phyloP scores from a whole-genome alignment of 2,329 filamentous ascomycete species.

The Bipolaris oryzae region DNA sequence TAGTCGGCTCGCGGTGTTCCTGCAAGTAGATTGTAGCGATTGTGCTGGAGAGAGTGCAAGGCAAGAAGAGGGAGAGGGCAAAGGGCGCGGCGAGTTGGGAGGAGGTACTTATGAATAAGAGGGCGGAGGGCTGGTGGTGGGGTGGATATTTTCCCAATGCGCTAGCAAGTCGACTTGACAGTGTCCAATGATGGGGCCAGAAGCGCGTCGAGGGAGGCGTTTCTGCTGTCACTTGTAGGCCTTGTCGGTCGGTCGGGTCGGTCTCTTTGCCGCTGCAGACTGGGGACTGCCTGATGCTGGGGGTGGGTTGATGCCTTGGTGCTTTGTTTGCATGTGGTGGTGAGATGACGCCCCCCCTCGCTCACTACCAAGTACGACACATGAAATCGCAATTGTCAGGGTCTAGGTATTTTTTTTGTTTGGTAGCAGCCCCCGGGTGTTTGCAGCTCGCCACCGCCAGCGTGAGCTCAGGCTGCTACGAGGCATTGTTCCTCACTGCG shows the following conservation, averaged over 20 bases:
- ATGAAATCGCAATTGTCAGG: too few relatives aligned
- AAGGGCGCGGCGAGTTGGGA: conserved; percentile 28
- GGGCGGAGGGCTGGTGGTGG: conserved; percentile 37
- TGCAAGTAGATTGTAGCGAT: conserved; percentile 39
- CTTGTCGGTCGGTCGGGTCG: conserved; percentile 24
- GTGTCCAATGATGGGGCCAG: conserved; percentile 41
- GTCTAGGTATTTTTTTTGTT: too few relatives aligned
- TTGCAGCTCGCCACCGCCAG: neutral
- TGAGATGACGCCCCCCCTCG: conserved; percentile 10
- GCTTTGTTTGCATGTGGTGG: conserved; percentile 23
- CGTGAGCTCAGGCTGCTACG: neutral
- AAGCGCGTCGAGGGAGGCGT: conserved; percentile 32
- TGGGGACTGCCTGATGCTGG: conserved; percentile 27
- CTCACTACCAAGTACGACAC: too few relatives aligned
- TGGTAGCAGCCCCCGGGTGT: too few relatives aligned
- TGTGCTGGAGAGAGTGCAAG: conserved; percentile 18
- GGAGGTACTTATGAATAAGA: conserved; percentile 47
- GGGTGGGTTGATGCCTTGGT: conserved; percentile 20
- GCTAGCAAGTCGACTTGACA: conserved; percentile 43
- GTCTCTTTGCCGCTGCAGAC: conserved; percentile 24
- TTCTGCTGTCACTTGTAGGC: conserved; percentile 23
- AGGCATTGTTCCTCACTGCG: neutral
- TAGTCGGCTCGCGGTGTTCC: conserved; percentile 35
- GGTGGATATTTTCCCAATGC: conserved; percentile 44
- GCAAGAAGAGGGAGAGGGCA: conserved; percentile 15